These are phyloP conservation scores for Lipomyces lipofer DNA, from an alignment of 805 yeast genomes.

Conservation along the genomic window DNA sequence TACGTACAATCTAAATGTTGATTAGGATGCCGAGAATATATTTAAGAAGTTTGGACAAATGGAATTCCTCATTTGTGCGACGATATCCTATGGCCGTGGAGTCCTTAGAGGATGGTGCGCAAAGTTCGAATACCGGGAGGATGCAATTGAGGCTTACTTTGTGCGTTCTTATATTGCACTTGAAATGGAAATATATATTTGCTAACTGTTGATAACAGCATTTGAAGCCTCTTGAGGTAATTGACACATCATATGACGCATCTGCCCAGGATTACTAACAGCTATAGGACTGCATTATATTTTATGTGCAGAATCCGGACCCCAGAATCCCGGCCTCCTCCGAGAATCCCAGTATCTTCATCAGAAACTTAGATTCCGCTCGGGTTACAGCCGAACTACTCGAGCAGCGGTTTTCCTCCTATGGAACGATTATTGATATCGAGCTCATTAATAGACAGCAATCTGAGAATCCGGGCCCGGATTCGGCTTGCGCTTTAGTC, in stretches of 20 bases:
- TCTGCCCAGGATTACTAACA: too few relatives aligned
- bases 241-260: too few relatives aligned
- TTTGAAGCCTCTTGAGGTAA: too few relatives aligned
- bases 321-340: conserved; percentile 45
- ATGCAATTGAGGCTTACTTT: conserved; percentile 83
- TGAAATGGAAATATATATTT: conserved; percentile 83
- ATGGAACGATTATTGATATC: conserved; percentile 60
- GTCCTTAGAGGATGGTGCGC: conserved; percentile 57
- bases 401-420: conserved; percentile 57
- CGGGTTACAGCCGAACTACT: conserved; percentile 57
- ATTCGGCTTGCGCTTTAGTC: conserved; percentile 17
- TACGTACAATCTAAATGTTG: not conserved
- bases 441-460: conserved; percentile 1
- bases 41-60: conserved; percentile 24
- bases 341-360: conserved; percentile 69
- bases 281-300: conserved; percentile 10
- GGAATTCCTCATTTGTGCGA: conserved; percentile 25
- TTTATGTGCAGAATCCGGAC: conserved; percentile 42
- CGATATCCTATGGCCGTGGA: conserved; percentile 19
- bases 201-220: too few relatives aligned
- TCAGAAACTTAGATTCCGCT: conserved; percentile 63
- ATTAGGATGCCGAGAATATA: conserved; percentile 25
- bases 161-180: conserved; percentile 5
- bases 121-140: conserved; percentile 78
- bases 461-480: not conserved